Evolutionary conservation across 129 eudicot species (phyloP), one percentile per base, ranked within the genome.

Genomic region (Artemisia annua): DNA sequence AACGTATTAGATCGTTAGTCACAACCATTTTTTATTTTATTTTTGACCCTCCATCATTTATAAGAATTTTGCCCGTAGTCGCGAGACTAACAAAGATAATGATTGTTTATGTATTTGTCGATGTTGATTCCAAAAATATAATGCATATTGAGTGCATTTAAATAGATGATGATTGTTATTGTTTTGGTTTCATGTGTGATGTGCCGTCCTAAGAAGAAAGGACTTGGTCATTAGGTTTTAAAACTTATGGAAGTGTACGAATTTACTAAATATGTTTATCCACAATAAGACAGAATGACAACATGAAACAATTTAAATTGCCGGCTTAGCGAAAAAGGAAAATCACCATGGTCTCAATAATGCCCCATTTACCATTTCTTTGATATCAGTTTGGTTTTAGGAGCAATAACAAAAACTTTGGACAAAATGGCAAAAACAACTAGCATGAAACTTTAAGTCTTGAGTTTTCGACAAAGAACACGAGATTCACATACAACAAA

Each of bases 141-240:
- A 39, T 39, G 46, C 46, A 39, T 39, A 39, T 7, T 2, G 11
- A 7, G 46, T 39, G 46, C 46, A 39, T 39, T 11, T 63, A 11
- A 24, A n/a, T 2, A 17, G 35, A 18, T 3, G 16, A 43, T 58
- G 26, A 46, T 16, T 18, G 66, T 62, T 53, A 16, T 39, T 30
- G 44, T 30, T 64, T 80, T 74, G 71, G 80, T 35, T 69, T 17
- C 70, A 24, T 69, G 69, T 80, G 84, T 24, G 63, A 13, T 62
- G 69, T 80, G 84, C 84, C 84, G 84, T 70, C 80, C 57, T 68
- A 16, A 30, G 63, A 48, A 59, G 48, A 58, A 61, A 52, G 26
- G 80, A 69, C 80, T 56, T 62, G 71, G 75, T 80, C 83, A 49
- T 19, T 4, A 63, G 46, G 26, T 46, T 55, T 72, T 56, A 65